phyloP scores from a whole-genome alignment of 495 filamentous ascomycete genomes.

The Penicillium arizonense region DNA sequence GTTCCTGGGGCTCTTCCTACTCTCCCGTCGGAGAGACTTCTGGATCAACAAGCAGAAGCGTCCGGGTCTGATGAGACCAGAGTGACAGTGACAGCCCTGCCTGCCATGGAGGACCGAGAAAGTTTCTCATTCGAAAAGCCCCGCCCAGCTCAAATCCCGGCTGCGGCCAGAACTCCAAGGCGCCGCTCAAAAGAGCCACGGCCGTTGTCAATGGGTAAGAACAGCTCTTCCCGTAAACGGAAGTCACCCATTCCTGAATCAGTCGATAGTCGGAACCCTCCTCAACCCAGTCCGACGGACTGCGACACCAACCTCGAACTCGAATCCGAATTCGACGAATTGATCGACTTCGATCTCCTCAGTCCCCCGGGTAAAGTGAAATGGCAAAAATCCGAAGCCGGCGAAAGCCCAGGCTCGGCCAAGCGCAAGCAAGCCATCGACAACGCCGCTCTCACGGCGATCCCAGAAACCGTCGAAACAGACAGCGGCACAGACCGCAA shows the following conservation, averaged over 20 bases:
- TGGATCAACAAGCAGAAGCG: constrained; percentile 32
- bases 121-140: constrained; percentile 13
- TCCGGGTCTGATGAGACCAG: constrained; percentile 2
- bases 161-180: constrained; percentile 17
- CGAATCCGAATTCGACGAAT: constrained; percentile 7
- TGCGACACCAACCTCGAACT: constrained; percentile 11
- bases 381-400: constrained; percentile 34
- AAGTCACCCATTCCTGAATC: constrained; percentile 40
- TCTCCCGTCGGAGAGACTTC: constrained; percentile 58
- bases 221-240: constrained; percentile 43
- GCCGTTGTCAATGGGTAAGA: constrained; percentile 27
- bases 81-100: constrained; percentile 19
- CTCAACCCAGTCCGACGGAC: constrained; percentile 18
- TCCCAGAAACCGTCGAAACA: constrained; percentile 5
- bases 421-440: constrained; percentile 24
- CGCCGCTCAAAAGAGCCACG: constrained; percentile 17
- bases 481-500: neutral
- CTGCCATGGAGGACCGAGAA: constrained; percentile 14
- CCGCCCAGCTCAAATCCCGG: neutral
- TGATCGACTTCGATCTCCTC: constrained; percentile 16
- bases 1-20: constrained; percentile 56
- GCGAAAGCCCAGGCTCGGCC: constrained; percentile 41
- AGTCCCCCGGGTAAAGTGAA: constrained; percentile 29
- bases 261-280: constrained; percentile 20
- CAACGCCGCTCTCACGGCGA: neutral